Percentiles rank a stretch among this genome's conserved stretches.
Conservation (phyloP, 2,329 filamentous ascomycete species). For the Bertia moriformis region DNA sequence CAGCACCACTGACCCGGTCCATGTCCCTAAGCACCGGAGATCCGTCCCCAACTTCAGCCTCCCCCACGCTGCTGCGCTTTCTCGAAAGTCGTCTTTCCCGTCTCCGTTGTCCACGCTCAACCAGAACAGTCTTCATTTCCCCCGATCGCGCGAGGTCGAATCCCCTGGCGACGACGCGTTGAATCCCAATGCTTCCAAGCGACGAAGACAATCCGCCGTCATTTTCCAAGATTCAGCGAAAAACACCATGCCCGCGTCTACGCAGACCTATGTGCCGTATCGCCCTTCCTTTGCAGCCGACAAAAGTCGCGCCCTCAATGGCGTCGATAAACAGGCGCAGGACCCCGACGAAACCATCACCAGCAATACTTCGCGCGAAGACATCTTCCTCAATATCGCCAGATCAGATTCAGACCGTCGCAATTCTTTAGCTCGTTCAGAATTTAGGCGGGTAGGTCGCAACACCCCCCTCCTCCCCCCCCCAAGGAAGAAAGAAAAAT, state of each 20-base stretch:
- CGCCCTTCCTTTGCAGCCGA: no score
- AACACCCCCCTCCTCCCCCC: not conserved
- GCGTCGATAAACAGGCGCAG: no score
- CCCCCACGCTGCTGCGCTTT: not conserved
- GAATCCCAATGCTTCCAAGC: not conserved
- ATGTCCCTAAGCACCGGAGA: not conserved
- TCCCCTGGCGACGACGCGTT: not conserved
- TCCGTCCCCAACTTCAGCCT: not conserved
- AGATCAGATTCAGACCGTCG: not conserved
- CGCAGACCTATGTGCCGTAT: not conserved
- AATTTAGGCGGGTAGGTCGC: constrained; percentile 1
- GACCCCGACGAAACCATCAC: no score
- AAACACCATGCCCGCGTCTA: not conserved
- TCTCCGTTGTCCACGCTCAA: not conserved
- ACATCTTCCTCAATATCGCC: constrained; percentile 1
- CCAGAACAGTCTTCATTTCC: no score
- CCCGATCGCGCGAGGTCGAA: not conserved
- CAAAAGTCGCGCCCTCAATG: no score
- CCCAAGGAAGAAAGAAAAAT: not conserved
- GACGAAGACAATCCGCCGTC: not conserved
- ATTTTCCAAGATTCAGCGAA: not conserved
- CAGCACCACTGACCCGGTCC: not conserved
- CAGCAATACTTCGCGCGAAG: not conserved
- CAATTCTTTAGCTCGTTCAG: not conserved
- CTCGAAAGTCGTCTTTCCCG: not conserved